These are phyloP conservation scores for Pyrenophora teres DNA, from an alignment of 2,329 filamentous ascomycete genomes.

Conservation along the genomic window DNA sequence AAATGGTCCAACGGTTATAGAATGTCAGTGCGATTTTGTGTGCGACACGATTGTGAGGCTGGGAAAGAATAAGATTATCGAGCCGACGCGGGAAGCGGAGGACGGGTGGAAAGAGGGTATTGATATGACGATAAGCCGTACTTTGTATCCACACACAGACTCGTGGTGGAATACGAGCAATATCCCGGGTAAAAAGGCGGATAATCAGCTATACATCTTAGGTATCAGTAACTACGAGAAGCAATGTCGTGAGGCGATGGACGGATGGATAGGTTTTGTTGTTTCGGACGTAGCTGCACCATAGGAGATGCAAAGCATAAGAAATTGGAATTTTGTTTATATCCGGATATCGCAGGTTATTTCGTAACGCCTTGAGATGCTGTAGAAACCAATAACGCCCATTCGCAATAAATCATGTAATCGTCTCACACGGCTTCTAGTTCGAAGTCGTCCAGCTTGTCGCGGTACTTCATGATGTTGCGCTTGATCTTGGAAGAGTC, in stretches of 20 bases:
- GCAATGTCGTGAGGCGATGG: slow-evolving; percentile 24
- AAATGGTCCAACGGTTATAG: slow-evolving; percentile 50
- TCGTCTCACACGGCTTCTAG: slow-evolving; percentile 51
- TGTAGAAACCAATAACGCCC: slow-evolving; percentile 26
- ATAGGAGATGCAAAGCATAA: background rate
- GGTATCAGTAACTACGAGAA: slow-evolving; percentile 35
- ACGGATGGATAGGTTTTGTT: slow-evolving; percentile 32
- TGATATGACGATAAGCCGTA: slow-evolving; percentile 39
- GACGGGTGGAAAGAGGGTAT: slow-evolving; percentile 47
- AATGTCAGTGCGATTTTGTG: slow-evolving; percentile 49
- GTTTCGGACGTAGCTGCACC: slow-evolving; percentile 12
- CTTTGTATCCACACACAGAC: slow-evolving; percentile 45
- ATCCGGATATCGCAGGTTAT: slow-evolving; percentile 18
- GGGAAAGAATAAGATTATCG: slow-evolving; percentile 37
- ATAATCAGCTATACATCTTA: slow-evolving; percentile 48
- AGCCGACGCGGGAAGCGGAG: slow-evolving; percentile 47
- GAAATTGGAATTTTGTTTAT: background rate
- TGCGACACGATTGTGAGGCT: slow-evolving; percentile 44
- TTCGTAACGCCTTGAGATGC: slow-evolving; percentile 26
- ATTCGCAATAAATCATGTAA: slow-evolving; percentile 5
- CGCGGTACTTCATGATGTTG: slow-evolving; percentile 91
- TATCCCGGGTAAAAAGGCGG: slow-evolving; percentile 49
- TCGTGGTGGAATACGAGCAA: slow-evolving; percentile 51
- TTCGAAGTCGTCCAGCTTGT: slow-evolving; percentile 96
- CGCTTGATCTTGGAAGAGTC: slow-evolving; percentile 96